These are phyloP conservation scores for Physcomitrium patens DNA, from an alignment of 225 moss, liverwort and hornwort genomes.

Conservation along the genomic window DNA sequence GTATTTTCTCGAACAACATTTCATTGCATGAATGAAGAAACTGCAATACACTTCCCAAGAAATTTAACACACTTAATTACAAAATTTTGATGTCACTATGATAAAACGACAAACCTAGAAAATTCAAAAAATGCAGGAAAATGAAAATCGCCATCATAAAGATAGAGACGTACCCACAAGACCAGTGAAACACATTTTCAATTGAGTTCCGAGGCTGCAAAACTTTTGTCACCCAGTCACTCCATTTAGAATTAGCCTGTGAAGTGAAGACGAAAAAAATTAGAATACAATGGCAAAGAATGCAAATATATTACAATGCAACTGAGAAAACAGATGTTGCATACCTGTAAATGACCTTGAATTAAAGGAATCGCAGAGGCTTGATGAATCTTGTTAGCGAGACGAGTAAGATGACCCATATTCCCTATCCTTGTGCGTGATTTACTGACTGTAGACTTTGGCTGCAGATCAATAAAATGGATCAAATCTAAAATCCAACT, in stretches of 20 bases:
- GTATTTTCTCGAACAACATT: neutral
- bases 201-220: slow-evolving; percentile 78
- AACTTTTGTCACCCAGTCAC: slow-evolving; percentile 76
- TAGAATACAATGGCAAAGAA: neutral
- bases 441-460: slow-evolving; percentile 66
- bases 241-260: slow-evolving; percentile 83
- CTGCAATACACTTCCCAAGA: neutral
- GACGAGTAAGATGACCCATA: slow-evolving; percentile 92
- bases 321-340: neutral
- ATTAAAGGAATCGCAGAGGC: slow-evolving; percentile 60
- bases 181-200: slow-evolving; percentile 90
- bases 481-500: neutral
- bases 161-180: slow-evolving; percentile 71
- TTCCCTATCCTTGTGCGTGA: slow-evolving; percentile 85
- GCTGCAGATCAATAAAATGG: slow-evolving; percentile 50
- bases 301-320: neutral
- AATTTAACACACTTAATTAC: neutral
- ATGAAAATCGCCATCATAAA: neutral
- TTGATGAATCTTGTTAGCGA: slow-evolving; percentile 83
- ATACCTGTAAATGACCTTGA: slow-evolving; percentile 80
- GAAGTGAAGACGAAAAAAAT: slow-evolving; percentile 7
- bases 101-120: neutral
- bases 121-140: slow-evolving; percentile 7
- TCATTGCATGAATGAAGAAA: slow-evolving; percentile 5
- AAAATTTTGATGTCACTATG: neutral